Evolutionary conservation across 2,329 filamentous ascomycete species (phyloP).

Genomic region (Colletotrichum sp.): DNA sequence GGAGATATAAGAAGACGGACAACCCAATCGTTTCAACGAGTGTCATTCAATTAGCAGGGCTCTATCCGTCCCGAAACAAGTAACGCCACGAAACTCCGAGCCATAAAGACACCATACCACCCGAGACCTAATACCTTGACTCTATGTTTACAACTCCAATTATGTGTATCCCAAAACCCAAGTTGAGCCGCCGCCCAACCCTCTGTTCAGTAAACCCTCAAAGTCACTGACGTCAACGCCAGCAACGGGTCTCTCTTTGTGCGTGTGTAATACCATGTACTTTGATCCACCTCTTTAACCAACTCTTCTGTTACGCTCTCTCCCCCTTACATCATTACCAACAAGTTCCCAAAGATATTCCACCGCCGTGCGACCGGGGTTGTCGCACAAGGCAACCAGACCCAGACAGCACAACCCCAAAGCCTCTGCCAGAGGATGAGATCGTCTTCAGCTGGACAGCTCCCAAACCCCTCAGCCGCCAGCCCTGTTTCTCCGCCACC

Average conservation of each 20-base stretch:
- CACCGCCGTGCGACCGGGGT: background rate
- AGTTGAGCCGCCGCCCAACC: background rate
- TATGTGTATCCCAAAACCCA: background rate
- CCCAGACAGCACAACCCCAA: background rate
- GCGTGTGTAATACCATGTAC: background rate
- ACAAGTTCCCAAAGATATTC: background rate
- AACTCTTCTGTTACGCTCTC: background rate
- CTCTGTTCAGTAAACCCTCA: background rate
- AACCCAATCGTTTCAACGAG: background rate
- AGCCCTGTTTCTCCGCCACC: background rate
- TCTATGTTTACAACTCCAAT: background rate
- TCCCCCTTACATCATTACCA: background rate
- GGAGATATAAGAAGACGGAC: background rate
- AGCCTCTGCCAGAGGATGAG: background rate
- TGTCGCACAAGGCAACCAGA: background rate
- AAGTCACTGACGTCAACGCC: background rate
- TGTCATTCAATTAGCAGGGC: background rate
- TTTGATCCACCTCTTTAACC: background rate
- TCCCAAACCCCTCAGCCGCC: background rate
- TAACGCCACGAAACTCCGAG: background rate
- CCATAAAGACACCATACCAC: background rate
- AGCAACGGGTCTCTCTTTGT: background rate
- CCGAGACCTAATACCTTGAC: background rate
- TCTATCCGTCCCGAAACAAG: background rate
- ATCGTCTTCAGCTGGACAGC: background rate